A percentile compares a stretch with the other conserved stretches of the same genome.
phyloP scores from a whole-genome alignment of 2,329 filamentous ascomycete species.

The Stemphylium vesicarium region DNA sequence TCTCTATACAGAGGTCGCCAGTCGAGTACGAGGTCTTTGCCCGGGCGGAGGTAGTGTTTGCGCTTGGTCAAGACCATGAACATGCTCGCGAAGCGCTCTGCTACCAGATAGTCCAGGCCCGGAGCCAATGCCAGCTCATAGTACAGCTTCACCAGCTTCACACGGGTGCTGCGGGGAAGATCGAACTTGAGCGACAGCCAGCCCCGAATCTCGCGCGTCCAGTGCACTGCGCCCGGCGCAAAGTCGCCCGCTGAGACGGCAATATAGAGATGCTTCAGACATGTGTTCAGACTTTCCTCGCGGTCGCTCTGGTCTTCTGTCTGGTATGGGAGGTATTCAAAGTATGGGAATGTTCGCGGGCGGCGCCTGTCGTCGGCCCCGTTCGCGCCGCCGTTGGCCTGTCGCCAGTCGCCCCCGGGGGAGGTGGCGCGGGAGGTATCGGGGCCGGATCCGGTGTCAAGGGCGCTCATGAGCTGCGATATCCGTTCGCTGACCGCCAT shows the following conservation, averaged over 20 bases:
- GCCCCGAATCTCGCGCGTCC: conserved; percentile 93
- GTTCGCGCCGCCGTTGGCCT: conserved; percentile 57
- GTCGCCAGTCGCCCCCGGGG: conserved; percentile 69
- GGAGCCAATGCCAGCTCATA: conserved; percentile 92
- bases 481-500: conserved; percentile 52
- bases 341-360: conserved; percentile 92
- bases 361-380: conserved; percentile 64
- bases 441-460: conserved; percentile 58
- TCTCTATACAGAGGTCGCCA: conserved; percentile 95
- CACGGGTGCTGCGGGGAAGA: conserved; percentile 81
- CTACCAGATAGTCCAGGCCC: conserved; percentile 79
- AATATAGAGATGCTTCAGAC: conserved; percentile 92
- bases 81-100: conserved; percentile 95
- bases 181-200: conserved; percentile 99
- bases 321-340: conserved; percentile 84
- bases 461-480: conserved; percentile 51
- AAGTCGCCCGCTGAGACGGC: conserved; percentile 93
- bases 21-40: conserved; percentile 87
- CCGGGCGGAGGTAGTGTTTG: conserved; percentile 92
- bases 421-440: conserved; percentile 86
- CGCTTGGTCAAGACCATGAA: conserved; percentile 94
- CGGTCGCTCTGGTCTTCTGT: conserved; percentile 82
- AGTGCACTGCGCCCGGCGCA: conserved; percentile 89
- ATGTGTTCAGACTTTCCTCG: conserved; percentile 80
- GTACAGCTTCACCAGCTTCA: conserved; percentile 86